A percentile compares a stretch with the other conserved stretches of the same genome.
phyloP scores from a whole-genome alignment of 1,139 yeast species.

The Lodderomyces pseudojiufengensis region DNA sequence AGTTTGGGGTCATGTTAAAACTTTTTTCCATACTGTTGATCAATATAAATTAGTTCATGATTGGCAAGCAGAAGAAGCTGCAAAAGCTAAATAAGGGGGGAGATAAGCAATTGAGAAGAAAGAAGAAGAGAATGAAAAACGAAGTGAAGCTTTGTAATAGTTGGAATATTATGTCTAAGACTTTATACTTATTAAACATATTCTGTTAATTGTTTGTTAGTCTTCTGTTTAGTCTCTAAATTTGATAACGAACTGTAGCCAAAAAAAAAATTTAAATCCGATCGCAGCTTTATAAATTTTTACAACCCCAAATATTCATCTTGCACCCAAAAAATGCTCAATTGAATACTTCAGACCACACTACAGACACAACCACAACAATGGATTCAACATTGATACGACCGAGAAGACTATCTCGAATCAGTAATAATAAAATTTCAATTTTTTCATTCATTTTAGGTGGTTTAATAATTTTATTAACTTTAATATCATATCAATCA shows the following conservation, averaged over 20 bases:
- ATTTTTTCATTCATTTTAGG: slow-evolving; percentile 9
- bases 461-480: slow-evolving; percentile 5
- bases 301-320: neutral
- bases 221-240: too few relatives aligned
- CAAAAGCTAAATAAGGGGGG: too few relatives aligned
- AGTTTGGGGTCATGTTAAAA: slow-evolving; percentile 59
- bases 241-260: neutral
- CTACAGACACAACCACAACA: slow-evolving; percentile 1
- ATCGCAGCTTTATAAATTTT: neutral
- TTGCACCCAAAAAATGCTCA: too few relatives aligned
- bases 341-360: too few relatives aligned
- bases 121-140: too few relatives aligned
- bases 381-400: slow-evolving; percentile 8
- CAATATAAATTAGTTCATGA: slow-evolving; percentile 33
- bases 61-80: slow-evolving; percentile 27
- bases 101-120: too few relatives aligned
- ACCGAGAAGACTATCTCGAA: slow-evolving; percentile 7
- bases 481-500: slow-evolving; percentile 5
- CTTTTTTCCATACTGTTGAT: slow-evolving; percentile 35
- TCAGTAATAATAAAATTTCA: slow-evolving; percentile 12
- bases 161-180: too few relatives aligned
- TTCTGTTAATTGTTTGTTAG: too few relatives aligned
- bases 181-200: too few relatives aligned
- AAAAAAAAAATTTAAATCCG: neutral
- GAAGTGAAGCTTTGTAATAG: too few relatives aligned